Evolutionary conservation across 768 basidiomycete species (phyloP).

Genomic region (Piloderma croceum): DNA sequence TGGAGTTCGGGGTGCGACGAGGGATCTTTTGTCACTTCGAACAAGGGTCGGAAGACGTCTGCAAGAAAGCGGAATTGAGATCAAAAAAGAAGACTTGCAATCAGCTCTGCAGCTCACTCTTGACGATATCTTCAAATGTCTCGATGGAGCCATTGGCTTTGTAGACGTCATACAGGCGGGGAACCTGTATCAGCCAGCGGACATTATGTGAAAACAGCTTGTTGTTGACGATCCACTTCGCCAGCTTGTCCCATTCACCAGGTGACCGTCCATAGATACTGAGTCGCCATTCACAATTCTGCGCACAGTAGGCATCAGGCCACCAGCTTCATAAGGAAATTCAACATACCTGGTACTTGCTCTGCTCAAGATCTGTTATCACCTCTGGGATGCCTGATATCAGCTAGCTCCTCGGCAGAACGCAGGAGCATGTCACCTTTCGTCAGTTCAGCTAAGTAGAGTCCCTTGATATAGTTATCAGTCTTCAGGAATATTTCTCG

Average conservation of each 20-base stretch:
- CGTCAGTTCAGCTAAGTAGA: constrained; percentile 92
- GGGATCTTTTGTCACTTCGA: constrained; percentile 94
- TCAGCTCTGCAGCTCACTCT: constrained; percentile 50
- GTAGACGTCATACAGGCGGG: constrained; percentile 92
- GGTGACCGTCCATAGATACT: constrained; percentile 85
- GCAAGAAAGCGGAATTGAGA: background rate
- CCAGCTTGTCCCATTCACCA: constrained; percentile 96
- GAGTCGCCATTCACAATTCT: constrained; percentile 97
- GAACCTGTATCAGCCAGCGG: constrained; percentile 95
- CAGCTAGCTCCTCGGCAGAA: too few relatives aligned
- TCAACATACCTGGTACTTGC: constrained; percentile 83
- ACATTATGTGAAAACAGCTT: constrained; percentile 96
- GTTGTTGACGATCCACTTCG: constrained; percentile 93
- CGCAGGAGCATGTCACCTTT: constrained; percentile 49
- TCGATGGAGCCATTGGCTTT: constrained; percentile 78
- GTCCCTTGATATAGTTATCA: constrained; percentile 88
- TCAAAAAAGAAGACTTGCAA: background rate
- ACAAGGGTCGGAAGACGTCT: constrained; percentile 93
- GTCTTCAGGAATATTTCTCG: constrained; percentile 98
- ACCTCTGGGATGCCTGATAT: constrained; percentile 71
- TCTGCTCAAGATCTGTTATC: constrained; percentile 96
- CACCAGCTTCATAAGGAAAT: background rate
- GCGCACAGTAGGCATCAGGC: constrained; percentile 2
- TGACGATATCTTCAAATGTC: constrained; percentile 88
- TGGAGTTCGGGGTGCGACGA: constrained; percentile 88